Base-by-base conservation (phyloP, 768 basidiomycete species). In the Sistotremastrum suecicum region DNA sequence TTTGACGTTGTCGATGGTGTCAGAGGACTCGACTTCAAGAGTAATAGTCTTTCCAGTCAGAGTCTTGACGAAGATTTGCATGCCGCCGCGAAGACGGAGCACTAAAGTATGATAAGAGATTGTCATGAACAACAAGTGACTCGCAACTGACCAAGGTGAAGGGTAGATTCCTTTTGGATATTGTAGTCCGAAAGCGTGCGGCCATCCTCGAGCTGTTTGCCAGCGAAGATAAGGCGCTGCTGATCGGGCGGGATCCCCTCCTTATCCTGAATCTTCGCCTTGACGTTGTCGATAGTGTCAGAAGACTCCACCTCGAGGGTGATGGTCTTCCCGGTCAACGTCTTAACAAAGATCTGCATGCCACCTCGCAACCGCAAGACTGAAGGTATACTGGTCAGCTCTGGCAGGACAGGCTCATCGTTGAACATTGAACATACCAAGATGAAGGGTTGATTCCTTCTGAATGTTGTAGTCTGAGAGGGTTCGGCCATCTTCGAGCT, bases 1-100 rank as follows among this genome's bases (percentile, higher is more conserved):
- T 63, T 68, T 70, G 28, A 91, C 87, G 53, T 90, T 88, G 59
- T 92, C 89, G 56, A 94, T 91, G 8, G 89, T 91, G 60, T 91
- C 87, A 0, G 83, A 87, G 0, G 88, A 90, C 63, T 92, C 88
- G 39, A 92, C 90, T 59, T 94, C 90, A 11, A 92, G 61, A 1
- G 89, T 92, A 55, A 94, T 94, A 1, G 88, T 91, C 70, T 91
- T 90, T 33, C 87, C 87, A 0, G 85, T 90, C 20, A 88, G 63
- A 0, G 84, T 85, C 71, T 89, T 88, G 34, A 88, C 83, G 49
- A 88, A 88, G 48, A 88, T 86, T 54, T 90, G 86, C 87, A 90
- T 88, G 5, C 87, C 86, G 52, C 85, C 87, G 56, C 87, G 83
- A 0, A 89, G 77, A 63, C 86, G 82, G 31, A 88, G 77, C 9